Evolutionary conservation across 768 basidiomycete genomes (phyloP).

Genomic region (Russula sp.): DNA sequence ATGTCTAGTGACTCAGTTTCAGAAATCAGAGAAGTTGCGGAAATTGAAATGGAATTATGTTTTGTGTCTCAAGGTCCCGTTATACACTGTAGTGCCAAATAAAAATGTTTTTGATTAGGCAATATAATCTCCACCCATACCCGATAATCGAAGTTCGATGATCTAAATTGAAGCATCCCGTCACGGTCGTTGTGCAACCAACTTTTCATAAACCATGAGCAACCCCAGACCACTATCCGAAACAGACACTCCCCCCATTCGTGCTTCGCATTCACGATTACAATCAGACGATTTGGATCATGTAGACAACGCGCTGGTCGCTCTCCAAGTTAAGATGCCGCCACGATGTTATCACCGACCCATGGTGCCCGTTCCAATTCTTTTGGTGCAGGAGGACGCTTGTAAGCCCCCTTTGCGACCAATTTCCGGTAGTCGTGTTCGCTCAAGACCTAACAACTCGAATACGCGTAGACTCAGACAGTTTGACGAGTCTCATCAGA

Average conservation of each 20-base stretch:
- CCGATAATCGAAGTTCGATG: no score
- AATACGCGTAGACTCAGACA: slow-evolving; percentile 58
- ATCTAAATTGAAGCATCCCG: not conserved
- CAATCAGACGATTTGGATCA: slow-evolving; percentile 15
- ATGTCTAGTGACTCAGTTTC: no score
- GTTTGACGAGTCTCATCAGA: slow-evolving; percentile 74
- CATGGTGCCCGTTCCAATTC: slow-evolving; percentile 28
- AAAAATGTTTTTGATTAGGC: not conserved
- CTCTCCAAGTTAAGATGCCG: slow-evolving; percentile 12
- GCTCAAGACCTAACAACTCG: not conserved
- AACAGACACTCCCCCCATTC: slow-evolving; percentile 5
- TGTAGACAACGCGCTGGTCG: slow-evolving; percentile 12
- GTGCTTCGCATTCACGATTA: slow-evolving; percentile 2
- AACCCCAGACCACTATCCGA: not conserved
- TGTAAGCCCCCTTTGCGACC: slow-evolving; percentile 44
- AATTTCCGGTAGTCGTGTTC: not conserved
- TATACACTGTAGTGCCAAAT: not conserved
- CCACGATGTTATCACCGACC: not conserved
- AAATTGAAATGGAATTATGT: no score
- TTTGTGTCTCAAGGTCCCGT: no score
- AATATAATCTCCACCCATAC: no score
- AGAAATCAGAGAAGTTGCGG: no score
- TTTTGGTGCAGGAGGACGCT: slow-evolving; percentile 75
- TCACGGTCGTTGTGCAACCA: not conserved
- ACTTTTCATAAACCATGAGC: slow-evolving; percentile 14